phyloP scores from a whole-genome alignment of 23 red algal genomes.

The Cyanidioschyzon merolae region DNA sequence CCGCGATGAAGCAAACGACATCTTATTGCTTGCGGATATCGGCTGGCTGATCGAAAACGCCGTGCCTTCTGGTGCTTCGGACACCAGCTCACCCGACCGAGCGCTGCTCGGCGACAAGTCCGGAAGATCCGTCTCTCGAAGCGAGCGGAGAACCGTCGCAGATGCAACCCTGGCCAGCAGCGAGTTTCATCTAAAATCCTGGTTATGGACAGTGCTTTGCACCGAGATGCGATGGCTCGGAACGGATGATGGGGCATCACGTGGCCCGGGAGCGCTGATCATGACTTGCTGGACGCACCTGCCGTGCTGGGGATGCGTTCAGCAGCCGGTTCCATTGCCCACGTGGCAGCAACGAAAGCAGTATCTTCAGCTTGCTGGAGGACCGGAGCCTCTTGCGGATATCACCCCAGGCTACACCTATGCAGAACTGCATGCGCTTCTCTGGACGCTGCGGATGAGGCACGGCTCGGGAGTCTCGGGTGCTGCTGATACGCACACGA shows the following conservation, averaged over 20 bases:
- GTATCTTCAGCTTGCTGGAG: not conserved
- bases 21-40: not conserved
- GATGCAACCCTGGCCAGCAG: not conserved
- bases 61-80: too few relatives aligned
- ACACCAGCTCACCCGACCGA: too few relatives aligned
- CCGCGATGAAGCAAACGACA: not conserved
- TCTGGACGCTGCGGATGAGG: not conserved
- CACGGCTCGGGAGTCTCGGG: too few relatives aligned
- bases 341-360: not conserved
- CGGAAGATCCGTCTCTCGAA: not conserved
- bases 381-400: not conserved
- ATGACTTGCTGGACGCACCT: not conserved
- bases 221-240: not conserved
- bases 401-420: constrained; percentile 4
- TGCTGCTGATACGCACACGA: too few relatives aligned
- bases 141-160: not conserved
- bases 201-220: not conserved
- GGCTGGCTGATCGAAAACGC: not conserved
- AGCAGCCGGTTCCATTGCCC: not conserved
- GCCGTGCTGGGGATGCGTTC: not conserved
- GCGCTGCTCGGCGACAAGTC: too few relatives aligned
- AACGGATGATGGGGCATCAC: not conserved
- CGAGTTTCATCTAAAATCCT: not conserved
- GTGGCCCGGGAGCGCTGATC: not conserved
- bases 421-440: not conserved